phyloP scores from a whole-genome alignment of 2,329 filamentous ascomycete genomes.

The Arthrobotrys conoides region DNA sequence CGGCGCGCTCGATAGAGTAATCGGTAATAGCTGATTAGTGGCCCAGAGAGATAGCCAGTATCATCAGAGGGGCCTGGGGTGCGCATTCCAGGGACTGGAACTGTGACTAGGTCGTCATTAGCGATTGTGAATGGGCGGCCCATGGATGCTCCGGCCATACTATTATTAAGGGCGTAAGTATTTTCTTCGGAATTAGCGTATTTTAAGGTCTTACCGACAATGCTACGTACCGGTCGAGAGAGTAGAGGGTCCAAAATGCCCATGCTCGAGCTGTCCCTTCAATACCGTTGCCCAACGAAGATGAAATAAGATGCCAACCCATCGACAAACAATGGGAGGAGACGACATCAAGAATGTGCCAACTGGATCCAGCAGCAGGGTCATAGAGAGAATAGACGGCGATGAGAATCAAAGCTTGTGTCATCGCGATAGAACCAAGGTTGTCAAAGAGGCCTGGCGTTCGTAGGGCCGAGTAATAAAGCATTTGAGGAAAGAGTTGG shows the following conservation, averaged over 20 bases:
- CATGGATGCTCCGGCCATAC: slow-evolving; percentile 56
- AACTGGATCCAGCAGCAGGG: slow-evolving; percentile 53
- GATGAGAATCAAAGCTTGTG: slow-evolving; percentile 57
- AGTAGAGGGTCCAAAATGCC: slow-evolving; percentile 59
- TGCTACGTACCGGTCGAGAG: slow-evolving; percentile 58
- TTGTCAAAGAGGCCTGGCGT: slow-evolving; percentile 39
- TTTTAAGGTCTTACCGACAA: too few species aligned
- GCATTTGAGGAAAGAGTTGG: slow-evolving; percentile 49
- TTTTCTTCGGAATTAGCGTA: neutral
- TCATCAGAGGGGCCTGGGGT: slow-evolving; percentile 39
- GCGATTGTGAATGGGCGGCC: slow-evolving; percentile 57
- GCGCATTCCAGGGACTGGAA: slow-evolving; percentile 49
- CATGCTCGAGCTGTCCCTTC: slow-evolving; percentile 50
- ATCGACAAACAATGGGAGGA: slow-evolving; percentile 45
- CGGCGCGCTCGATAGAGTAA: slow-evolving; percentile 50
- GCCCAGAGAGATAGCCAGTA: slow-evolving; percentile 48
- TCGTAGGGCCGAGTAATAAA: slow-evolving; percentile 42
- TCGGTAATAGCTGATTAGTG: slow-evolving; percentile 49
- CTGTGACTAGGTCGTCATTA: slow-evolving; percentile 54
- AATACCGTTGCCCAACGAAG: slow-evolving; percentile 49
- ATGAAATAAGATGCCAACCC: slow-evolving; percentile 52
- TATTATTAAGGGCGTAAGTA: slow-evolving; percentile 3
- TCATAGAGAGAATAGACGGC: slow-evolving; percentile 55
- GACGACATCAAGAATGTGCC: slow-evolving; percentile 55
- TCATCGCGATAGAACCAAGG: slow-evolving; percentile 43